Evolutionary conservation across 768 basidiomycete species (phyloP), one percentile per base, ranked within the genome.

Genomic region (Dentipellis fragilis): DNA sequence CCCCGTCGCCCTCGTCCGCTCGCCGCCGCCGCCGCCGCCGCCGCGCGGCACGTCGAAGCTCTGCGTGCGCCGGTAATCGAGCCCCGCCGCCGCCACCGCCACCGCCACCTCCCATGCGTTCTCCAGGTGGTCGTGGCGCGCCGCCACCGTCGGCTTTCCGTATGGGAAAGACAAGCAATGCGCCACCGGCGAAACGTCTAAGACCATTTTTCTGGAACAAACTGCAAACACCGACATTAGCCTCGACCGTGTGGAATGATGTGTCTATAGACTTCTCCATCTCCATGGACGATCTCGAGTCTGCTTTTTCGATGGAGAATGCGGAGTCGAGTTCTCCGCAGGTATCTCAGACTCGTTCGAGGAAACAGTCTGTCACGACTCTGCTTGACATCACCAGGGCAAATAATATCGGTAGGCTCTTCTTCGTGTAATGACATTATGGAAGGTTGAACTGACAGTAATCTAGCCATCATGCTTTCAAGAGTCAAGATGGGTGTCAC

Each of bases 181-280:
- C 64, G 22, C 74, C 73, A 11, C 81, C 84, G n/a, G 62, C 67
- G 2, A 84, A 81, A 63, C 77, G 79, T 49, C 66, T 90, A 52
- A 86, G 87, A 67, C 89, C 93, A 2, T 93, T 96, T 73, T 92
- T 92, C 67, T 95, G 93, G 93, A 86, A 83, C 59, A 94, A 95
- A 62, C 58, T 93, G 4, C 70, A 75, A n/a, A 66, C 65, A 11
- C 61, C 73, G 7, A 64, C 70, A 5, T 61, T 77, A 4, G 58
- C 61, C 3, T 63, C 76, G 7, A 87, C 87, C 1, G 75, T 97
- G 10, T 97, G 91, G 90, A 75, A 73, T 51, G 84, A 88, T 29
- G 57, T 80, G 10, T 63, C 69, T 3, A n/a, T 66, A 0, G 64
- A 68, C 11, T 59, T 77, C 0, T 58, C 72, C 4, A 73, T 92